Evolutionary conservation across 1,139 yeast species (phyloP), one percentile per base, ranked within the genome.

Genomic region (Ogataea hybrid): DNA sequence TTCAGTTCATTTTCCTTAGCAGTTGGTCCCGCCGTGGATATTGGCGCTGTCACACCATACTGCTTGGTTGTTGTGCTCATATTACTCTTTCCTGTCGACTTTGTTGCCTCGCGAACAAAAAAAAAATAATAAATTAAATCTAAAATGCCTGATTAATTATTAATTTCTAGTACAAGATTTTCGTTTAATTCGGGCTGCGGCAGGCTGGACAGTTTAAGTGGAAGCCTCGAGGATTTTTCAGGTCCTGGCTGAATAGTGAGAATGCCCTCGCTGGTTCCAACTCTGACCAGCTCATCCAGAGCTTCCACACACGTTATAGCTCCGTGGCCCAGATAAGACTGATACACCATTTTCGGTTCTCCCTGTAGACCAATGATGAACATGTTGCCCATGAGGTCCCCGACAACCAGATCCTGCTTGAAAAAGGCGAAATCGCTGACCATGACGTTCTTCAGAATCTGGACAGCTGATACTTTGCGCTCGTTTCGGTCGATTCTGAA

Each of bases 11-110:
- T 80, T 59, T 92, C 98, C 28, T 77, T 78, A 1, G 90, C 80
- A 0, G 95, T 84, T 0, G 98, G 92, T 15, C 86, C 87, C 0
- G 84, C 89, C 17, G 71, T 63, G 0, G 97, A 87, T 33, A 92
- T 85, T 0, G 97, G 97, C 22, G 84, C 84, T 12, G 98, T 92
- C 20, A 92, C 95, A 47, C 97, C 97, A 56, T 75, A 85, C 30
- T 65, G 61, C 33, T 48, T 51, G 5, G 37, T 28, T 5, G 44
- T 32, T 3, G 52, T n/a, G 45, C 49, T 51, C 54, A 49, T 51
- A 20, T 11, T 32, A 28, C 5, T 5, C n/a, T 30, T 27, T 32
- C n/a, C 28, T 25, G 35, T 37, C 31, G 25, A 29, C 22, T 36
- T 20, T 11, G 18, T 37, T 37, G 36, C 41, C 41, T 32, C 41